Percentiles rank a stretch among this genome's conserved stretches.
phyloP scores from a whole-genome alignment of 768 basidiomycete genomes.

The Tricholoma terreum region DNA sequence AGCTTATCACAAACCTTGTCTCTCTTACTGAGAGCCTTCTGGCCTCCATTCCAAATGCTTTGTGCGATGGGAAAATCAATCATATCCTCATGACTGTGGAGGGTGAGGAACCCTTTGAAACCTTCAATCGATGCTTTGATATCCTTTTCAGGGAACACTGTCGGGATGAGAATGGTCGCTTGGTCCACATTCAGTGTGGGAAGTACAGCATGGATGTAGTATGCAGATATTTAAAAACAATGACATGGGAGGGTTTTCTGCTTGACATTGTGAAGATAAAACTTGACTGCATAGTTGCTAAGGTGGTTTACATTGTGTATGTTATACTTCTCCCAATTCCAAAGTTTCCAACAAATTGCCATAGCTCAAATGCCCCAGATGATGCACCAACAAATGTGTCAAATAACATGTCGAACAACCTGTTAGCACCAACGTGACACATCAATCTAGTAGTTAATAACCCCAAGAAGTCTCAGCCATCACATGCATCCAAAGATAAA shows the following conservation, averaged over 20 bases:
- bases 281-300: background rate
- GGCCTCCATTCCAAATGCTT: too few relatives aligned
- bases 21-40: too few relatives aligned
- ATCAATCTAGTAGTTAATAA: background rate
- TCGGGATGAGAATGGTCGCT: background rate
- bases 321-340: background rate
- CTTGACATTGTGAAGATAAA: slow-evolving; percentile 9
- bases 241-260: slow-evolving; percentile 5
- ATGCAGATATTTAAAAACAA: background rate
- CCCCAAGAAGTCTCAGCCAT: background rate
- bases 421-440: background rate
- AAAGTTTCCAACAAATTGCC: background rate
- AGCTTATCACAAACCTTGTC: too few relatives aligned
- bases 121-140: background rate
- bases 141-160: too few relatives aligned
- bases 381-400: background rate
- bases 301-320: slow-evolving; percentile 2
- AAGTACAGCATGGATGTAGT: background rate
- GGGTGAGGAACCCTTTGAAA: background rate
- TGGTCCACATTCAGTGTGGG: background rate
- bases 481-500: background rate
- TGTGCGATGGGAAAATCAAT: too few relatives aligned
- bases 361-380: slow-evolving; percentile 5
- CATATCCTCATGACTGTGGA: too few relatives aligned
- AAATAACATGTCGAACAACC: background rate